These are phyloP conservation scores for Rhododendron ovatum DNA, from an alignment of 148 eudicot species.

Conservation along the genomic window DNA sequence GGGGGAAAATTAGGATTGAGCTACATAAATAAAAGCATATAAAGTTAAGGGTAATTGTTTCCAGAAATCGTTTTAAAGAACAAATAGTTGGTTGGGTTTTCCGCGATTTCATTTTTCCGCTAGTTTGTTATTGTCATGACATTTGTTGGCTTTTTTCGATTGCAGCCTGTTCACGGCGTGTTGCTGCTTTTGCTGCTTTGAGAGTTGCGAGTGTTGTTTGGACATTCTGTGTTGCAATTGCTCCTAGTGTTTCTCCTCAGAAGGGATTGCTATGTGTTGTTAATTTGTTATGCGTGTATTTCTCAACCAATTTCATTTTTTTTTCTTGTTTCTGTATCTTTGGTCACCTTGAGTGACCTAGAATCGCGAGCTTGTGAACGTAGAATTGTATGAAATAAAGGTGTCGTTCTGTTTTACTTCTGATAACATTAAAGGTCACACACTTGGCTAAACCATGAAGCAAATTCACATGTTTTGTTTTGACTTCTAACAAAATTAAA, in stretches of 20 bases:
- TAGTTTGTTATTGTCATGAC: not conserved
- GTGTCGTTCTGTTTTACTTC: not conserved
- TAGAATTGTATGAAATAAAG: not conserved
- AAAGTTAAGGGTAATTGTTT: not conserved
- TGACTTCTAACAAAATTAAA: not conserved
- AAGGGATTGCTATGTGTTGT: not conserved
- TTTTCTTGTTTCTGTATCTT: not conserved
- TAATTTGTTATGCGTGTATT: not conserved
- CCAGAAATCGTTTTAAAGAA: not conserved
- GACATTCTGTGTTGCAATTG: constrained; percentile 11
- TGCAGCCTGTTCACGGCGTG: constrained; percentile 29
- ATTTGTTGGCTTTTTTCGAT: not conserved
- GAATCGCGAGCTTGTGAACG: not conserved
- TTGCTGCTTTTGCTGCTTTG: constrained; percentile 38
- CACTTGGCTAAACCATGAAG: not conserved
- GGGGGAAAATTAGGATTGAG: not conserved
- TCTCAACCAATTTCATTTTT: not conserved
- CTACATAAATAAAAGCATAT: not conserved
- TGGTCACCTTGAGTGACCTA: not conserved
- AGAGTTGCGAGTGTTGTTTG: constrained; percentile 37
- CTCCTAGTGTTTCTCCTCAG: not conserved
- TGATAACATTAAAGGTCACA: not conserved
- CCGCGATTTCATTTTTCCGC: not conserved
- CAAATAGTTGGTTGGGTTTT: not conserved
- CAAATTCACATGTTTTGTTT: not conserved